These are phyloP conservation scores for Backusella circina DNA, from an alignment of 192 early-diverging fungal species.

Conservation along the genomic window DNA sequence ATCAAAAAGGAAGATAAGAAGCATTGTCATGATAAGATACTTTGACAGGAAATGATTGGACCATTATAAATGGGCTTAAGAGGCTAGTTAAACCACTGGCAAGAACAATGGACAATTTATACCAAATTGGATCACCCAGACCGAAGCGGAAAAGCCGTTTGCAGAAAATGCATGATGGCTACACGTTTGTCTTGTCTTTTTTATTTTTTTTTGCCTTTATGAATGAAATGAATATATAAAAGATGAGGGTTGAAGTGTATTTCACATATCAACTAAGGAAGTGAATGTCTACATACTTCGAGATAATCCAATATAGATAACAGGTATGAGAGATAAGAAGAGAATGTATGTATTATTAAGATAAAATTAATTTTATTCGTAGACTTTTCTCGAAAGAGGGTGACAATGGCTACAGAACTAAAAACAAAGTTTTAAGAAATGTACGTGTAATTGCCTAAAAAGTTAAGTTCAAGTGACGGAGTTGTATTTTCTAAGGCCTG, in stretches of 20 bases:
- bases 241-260: background rate
- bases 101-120: background rate
- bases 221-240: background rate
- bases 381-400: background rate
- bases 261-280: background rate
- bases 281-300: background rate
- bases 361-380: background rate
- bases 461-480: background rate
- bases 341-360: background rate
- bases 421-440: background rate
- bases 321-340: background rate
- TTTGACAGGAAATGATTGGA: background rate
- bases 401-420: background rate
- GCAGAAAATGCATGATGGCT: background rate
- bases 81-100: background rate
- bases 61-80: background rate
- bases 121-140: background rate
- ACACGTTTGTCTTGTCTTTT: background rate
- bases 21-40: background rate
- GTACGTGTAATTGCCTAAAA: background rate
- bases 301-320: background rate
- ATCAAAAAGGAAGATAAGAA: background rate
- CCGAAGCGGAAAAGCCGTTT: background rate
- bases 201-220: background rate
- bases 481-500: background rate